phyloP scores from a whole-genome alignment of 139 green algal genomes.

The Coccomyxa sp. region DNA sequence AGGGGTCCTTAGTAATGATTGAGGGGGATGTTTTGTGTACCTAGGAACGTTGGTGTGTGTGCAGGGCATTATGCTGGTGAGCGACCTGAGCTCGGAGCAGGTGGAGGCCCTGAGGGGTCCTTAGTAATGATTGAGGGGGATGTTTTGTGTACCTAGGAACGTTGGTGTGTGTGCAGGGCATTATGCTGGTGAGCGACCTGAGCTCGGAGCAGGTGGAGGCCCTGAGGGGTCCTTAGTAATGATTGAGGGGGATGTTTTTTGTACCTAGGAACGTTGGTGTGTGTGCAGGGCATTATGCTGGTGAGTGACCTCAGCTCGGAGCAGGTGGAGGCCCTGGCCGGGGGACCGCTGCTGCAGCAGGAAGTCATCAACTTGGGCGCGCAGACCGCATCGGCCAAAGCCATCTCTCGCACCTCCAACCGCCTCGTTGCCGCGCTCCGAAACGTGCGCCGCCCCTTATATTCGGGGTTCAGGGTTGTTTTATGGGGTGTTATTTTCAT shows the following conservation, averaged over 20 bases:
- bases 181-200: conserved; percentile 46
- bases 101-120: not conserved
- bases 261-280: too few species aligned
- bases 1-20: not conserved
- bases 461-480: too few species aligned
- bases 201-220: conserved; percentile 52
- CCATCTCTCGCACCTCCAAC: not conserved
- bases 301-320: conserved; percentile 51
- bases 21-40: not conserved
- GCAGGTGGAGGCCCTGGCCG: conserved; percentile 55
- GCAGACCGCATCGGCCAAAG: not conserved
- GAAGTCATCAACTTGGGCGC: conserved; percentile 31
- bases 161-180: conserved; percentile 13
- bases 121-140: not conserved
- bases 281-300: conserved; percentile 25
- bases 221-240: conserved; percentile 7
- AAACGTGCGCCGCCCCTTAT: conserved; percentile 23
- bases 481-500: too few species aligned
- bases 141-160: too few species aligned
- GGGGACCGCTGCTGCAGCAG: conserved; percentile 41
- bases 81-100: conserved; percentile 8
- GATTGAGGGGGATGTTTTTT: not conserved
- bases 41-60: too few species aligned
- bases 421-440: conserved; percentile 31
- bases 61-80: conserved; percentile 35